Percentiles rank a stretch among this genome's conserved stretches.
phyloP scores from a whole-genome alignment of 805 yeast genomes.

The Suhomyces emberorum region DNA sequence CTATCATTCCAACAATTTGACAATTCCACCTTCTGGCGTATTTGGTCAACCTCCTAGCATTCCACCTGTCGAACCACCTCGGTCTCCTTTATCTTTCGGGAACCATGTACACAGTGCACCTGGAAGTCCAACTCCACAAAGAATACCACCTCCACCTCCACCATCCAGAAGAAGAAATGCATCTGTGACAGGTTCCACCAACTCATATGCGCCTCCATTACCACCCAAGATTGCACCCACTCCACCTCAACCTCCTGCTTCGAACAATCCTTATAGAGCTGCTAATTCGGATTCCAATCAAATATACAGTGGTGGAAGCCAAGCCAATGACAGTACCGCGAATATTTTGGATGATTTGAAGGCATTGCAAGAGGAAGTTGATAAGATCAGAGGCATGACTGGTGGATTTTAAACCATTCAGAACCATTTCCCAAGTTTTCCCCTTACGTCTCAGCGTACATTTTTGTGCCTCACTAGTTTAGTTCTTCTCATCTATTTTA shows the following conservation, averaged over 20 bases:
- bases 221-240: conserved; percentile 29
- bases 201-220: conserved; percentile 20
- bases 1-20: background rate
- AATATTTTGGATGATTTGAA: conserved; percentile 62
- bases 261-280: conserved; percentile 6
- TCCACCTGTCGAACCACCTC: conserved; percentile 21
- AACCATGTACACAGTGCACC: background rate
- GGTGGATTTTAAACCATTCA: conserved; percentile 45
- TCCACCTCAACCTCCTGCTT: conserved; percentile 1
- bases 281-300: background rate
- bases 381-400: conserved; percentile 47
- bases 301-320: background rate
- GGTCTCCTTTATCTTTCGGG: conserved; percentile 18
- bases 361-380: conserved; percentile 69
- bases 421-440: background rate
- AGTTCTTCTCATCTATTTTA: no score
- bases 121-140: background rate
- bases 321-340: conserved; percentile 33
- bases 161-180: conserved; percentile 32
- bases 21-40: conserved; percentile 1
- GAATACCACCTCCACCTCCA: conserved; percentile 41
- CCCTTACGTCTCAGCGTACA: background rate
- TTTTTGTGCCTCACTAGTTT: no score
- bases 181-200: conserved; percentile 3
- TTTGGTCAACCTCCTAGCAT: background rate